Base-by-base conservation (phyloP, 345 rosid genomes). In the Euclidium syriacum region DNA sequence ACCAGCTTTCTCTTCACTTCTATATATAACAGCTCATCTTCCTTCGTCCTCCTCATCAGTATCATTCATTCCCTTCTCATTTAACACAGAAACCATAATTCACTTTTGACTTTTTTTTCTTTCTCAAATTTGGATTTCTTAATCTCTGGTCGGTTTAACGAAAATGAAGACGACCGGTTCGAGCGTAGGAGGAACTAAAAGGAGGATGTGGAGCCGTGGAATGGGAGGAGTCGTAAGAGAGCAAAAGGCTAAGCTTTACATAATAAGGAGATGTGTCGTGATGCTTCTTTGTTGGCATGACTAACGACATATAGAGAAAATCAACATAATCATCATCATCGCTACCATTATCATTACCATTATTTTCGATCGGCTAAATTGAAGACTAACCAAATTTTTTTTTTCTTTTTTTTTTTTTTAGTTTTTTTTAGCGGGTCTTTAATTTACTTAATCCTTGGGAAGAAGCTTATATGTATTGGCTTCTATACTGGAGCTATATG, bases 241-340 rank as follows among this genome's bases (percentile, higher is more conserved):
- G 66, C 98, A 85, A 69, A 87, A 81, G 76, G 96, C 96, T 12
- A 76, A 75, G 69, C 86, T 88, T 55, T 91, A 91, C 63, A 88
- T 91, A 17, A 88, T 91, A 17, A 73, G 90, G 64, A 84, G 96
- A 64, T 88, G 98, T 56, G 91, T 91, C 0, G 86, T 88, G 66
- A 91, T 86, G 95, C 84, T 86, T 34, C 80, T 86, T 56, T 86
- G 87, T 41, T 84, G 95, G 95, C 85, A 86, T 73, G 98, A 87
- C 39, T 87, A 52, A 66, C 19, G 54, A 17, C 9, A 20, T 2
- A 19, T n/a, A n/a, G n/a, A n/a, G n/a, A 5, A 30, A 24, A 43
- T 62, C 75, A 48, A 15, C 9, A 26, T 71, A 29, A 46, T 27
- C 4, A 27, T 32, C 44, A 57, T 16, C 35, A 17, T 10, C 6